phyloP scores from a whole-genome alignment of 441 rosid species.

The Iberis amara region DNA sequence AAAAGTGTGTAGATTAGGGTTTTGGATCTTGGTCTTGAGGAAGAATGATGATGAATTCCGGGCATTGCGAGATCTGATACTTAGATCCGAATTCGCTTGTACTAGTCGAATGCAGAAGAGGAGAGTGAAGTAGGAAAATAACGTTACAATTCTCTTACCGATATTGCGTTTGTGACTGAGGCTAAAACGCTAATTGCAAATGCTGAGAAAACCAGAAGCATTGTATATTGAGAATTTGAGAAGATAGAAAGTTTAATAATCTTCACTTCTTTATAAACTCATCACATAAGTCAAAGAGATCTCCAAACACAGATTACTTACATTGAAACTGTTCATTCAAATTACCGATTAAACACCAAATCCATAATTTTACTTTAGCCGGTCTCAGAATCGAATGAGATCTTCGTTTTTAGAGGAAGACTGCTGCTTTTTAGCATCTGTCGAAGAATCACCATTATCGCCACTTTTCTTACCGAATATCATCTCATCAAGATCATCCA shows the following conservation, averaged over 20 bases:
- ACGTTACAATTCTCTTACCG: background rate
- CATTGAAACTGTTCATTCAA: conserved; percentile 37
- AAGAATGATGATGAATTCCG: conserved; percentile 7
- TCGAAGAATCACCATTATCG: conserved; percentile 35
- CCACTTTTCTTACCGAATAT: conserved; percentile 65
- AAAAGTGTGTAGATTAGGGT: conserved; percentile 32
- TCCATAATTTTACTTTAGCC: too few species aligned
- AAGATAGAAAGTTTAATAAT: too few species aligned
- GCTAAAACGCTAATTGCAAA: conserved; percentile 5
- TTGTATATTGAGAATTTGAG: too few species aligned
- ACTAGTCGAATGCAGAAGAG: background rate
- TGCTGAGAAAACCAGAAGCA: too few species aligned
- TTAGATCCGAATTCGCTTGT: conserved; percentile 4
- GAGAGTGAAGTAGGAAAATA: conserved; percentile 22
- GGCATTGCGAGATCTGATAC: conserved; percentile 18
- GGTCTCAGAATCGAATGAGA: conserved; percentile 42
- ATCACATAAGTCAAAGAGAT: conserved; percentile 20
- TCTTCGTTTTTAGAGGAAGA: conserved; percentile 51
- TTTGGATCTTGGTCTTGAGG: conserved; percentile 31
- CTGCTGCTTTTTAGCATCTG: conserved; percentile 53
- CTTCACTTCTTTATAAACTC: conserved; percentile 15
- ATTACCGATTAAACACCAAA: background rate
- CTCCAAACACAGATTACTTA: conserved; percentile 38
- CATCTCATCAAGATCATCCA: conserved; percentile 94
- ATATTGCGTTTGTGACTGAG: background rate